These are phyloP conservation scores for Grosmannia huntii DNA, from an alignment of 2,329 filamentous ascomycete genomes.

Conservation along the genomic window DNA sequence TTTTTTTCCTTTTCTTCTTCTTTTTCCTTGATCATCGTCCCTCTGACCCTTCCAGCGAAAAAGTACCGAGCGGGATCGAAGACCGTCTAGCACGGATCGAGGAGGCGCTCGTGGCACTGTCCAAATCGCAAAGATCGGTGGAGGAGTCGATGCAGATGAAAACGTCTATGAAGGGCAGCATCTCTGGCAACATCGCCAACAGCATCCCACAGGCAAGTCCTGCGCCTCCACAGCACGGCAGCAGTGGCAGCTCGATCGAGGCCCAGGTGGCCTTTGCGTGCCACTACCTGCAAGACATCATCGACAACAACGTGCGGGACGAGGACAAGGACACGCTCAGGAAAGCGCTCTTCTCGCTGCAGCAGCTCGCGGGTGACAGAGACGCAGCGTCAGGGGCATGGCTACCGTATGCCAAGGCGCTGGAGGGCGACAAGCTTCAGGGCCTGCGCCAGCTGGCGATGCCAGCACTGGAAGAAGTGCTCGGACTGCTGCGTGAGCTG, in stretches of 20 bases:
- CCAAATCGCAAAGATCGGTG: background rate
- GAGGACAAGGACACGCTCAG: background rate
- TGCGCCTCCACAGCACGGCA: background rate
- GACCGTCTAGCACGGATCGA: background rate
- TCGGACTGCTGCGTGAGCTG: background rate
- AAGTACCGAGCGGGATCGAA: background rate
- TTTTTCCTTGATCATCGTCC: background rate
- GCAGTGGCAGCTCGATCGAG: slow-evolving; percentile 1
- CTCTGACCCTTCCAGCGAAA: background rate
- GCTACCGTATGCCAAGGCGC: background rate
- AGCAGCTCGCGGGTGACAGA: background rate
- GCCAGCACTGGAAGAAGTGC: background rate
- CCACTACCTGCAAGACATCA: background rate
- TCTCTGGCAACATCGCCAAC: background rate
- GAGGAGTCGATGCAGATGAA: background rate
- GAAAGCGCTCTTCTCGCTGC: background rate
- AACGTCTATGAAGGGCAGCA: background rate
- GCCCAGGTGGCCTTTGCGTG: background rate
- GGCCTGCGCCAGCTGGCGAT: background rate
- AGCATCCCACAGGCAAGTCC: too few species aligned
- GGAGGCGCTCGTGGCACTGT: background rate
- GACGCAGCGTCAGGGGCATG: background rate
- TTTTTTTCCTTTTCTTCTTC: background rate
- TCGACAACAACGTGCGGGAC: background rate
- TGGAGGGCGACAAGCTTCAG: background rate